These are phyloP conservation scores for Limonium bicolor DNA, from an alignment of 148 eudicot species.

Conservation along the genomic window DNA sequence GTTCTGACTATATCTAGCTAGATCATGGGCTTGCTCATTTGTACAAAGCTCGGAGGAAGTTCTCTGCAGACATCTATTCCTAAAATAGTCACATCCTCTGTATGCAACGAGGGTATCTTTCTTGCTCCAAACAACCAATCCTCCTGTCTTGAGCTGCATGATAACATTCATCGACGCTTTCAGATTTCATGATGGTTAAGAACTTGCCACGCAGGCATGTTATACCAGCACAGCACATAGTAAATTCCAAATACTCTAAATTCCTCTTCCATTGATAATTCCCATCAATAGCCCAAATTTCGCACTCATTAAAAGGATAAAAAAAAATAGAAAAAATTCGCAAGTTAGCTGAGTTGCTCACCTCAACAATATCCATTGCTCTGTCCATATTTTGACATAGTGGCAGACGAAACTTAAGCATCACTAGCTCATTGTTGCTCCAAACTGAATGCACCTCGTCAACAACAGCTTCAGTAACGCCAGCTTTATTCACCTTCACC, in stretches of 20 bases:
- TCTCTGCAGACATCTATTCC: conserved; percentile 5
- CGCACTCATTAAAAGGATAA: background rate
- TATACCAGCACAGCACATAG: no score
- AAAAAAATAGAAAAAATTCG: background rate
- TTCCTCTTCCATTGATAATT: background rate
- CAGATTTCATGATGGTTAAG: no score
- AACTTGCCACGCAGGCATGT: no score
- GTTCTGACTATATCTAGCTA: conserved; percentile 6
- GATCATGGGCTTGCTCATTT: conserved; percentile 8
- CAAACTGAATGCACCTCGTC: conserved; percentile 52
- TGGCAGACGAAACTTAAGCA: conserved; percentile 73
- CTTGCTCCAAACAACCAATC: conserved; percentile 79
- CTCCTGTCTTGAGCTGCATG: conserved; percentile 76
- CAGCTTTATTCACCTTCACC: conserved; percentile 79
- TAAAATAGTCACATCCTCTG: conserved; percentile 49
- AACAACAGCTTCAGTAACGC: conserved; percentile 67
- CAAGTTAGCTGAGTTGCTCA: conserved; percentile 4
- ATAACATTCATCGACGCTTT: conserved; percentile 6
- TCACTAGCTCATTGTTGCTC: conserved; percentile 60
- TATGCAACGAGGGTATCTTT: conserved; percentile 75
- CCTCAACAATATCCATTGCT: conserved; percentile 91
- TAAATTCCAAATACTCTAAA: no score
- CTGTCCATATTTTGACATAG: conserved; percentile 79
- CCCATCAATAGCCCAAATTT: background rate
- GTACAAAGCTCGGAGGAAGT: background rate